Conservation (phyloP, 2,329 filamentous ascomycete species). For the Capronia americana region DNA sequence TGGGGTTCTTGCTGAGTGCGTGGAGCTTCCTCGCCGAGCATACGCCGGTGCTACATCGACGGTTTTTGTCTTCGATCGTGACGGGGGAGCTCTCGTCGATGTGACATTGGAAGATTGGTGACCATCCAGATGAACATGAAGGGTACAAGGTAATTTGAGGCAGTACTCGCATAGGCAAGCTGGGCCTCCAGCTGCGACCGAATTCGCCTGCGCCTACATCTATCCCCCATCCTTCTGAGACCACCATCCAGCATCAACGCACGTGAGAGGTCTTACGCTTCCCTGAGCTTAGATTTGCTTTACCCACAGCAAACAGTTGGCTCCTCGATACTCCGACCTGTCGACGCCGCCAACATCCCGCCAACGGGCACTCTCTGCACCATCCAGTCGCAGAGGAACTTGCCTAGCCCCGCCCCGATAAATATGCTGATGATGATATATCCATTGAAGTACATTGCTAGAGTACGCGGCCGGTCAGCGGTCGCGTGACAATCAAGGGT, state of each 20-base stretch:
- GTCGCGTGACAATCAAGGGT: not conserved
- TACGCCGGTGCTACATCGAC: not conserved
- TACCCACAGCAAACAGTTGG: slow-evolving; percentile 35
- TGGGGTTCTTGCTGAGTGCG: not conserved
- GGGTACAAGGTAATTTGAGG: too few relatives aligned
- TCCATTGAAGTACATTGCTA: slow-evolving; percentile 70
- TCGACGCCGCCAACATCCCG: slow-evolving; percentile 1
- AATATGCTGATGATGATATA: slow-evolving; percentile 84
- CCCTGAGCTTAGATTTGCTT: not conserved
- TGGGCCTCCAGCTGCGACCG: too few relatives aligned
- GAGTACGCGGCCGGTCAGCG: slow-evolving; percentile 15
- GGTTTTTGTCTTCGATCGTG: too few relatives aligned
- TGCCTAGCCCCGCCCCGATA: slow-evolving; percentile 75
- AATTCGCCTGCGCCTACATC: not conserved
- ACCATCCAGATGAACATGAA: too few relatives aligned
- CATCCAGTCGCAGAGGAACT: slow-evolving; percentile 73
- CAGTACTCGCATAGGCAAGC: too few relatives aligned
- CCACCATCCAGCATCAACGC: not conserved
- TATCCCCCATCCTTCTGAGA: not conserved
- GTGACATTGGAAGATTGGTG: too few relatives aligned
- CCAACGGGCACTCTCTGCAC: slow-evolving; percentile 49
- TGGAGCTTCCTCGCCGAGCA: not conserved
- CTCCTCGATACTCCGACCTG: slow-evolving; percentile 24
- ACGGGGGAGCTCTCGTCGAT: too few relatives aligned
- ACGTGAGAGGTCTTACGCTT: not conserved